phyloP scores from a whole-genome alignment of 768 basidiomycete species.

The Daedaleopsis sinensis region DNA sequence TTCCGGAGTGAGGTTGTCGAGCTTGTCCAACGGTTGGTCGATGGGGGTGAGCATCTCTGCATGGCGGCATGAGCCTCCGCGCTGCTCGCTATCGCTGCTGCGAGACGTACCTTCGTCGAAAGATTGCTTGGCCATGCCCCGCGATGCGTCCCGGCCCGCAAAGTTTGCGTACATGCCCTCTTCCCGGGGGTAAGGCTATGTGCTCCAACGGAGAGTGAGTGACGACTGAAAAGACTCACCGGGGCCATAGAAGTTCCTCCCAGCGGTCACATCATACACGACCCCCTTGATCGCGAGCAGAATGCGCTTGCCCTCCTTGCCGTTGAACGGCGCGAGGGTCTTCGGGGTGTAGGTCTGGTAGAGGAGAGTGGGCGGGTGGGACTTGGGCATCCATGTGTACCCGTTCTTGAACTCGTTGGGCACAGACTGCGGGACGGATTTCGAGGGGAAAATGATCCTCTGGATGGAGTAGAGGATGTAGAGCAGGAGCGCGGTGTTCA shows the following conservation, averaged over 20 bases:
- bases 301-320: constrained; percentile 69
- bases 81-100: not conserved
- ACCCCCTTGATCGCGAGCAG: constrained; percentile 83
- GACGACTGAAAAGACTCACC: constrained; percentile 53
- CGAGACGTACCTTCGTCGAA: constrained; percentile 73
- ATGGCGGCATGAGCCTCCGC: not conserved
- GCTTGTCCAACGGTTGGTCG: constrained; percentile 83
- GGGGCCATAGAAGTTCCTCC: constrained; percentile 93
- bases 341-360: constrained; percentile 81
- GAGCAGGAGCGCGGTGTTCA: constrained; percentile 77
- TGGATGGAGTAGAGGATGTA: constrained; percentile 81
- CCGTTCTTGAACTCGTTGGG: constrained; percentile 77
- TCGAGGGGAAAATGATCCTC: constrained; percentile 73
- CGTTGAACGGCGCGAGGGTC: constrained; percentile 69
- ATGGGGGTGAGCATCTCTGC: constrained; percentile 89
- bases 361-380: constrained; percentile 77
- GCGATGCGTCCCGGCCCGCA: constrained; percentile 92
- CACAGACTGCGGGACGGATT: constrained; percentile 47
- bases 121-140: constrained; percentile 98
- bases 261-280: constrained; percentile 93
- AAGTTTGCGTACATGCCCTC: constrained; percentile 98
- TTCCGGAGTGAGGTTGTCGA: constrained; percentile 74
- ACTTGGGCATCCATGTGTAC: constrained; percentile 92
- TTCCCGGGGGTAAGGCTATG: constrained; percentile 32
- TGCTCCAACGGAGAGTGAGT: not conserved